A percentile compares a stretch with the other conserved stretches of the same genome.
Conservation (phyloP, 306 rosid genomes). For the Rosa multiflora region DNA sequence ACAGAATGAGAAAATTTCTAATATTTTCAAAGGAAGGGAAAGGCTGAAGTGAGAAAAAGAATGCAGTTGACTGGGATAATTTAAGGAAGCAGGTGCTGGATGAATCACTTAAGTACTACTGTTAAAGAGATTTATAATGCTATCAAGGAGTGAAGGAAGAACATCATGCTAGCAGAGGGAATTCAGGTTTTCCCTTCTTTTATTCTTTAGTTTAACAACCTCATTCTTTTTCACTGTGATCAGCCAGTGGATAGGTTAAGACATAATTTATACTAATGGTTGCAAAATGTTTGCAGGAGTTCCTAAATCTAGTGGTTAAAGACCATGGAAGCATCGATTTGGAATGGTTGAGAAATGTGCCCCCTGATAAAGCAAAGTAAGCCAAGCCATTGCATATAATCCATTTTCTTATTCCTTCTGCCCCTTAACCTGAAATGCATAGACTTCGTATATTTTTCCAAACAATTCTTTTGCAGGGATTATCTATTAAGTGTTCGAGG, state of each 20-base stretch:
- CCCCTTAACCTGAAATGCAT: slow-evolving; percentile 12
- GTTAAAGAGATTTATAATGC: slow-evolving; percentile 58
- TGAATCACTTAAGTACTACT: slow-evolving; percentile 63
- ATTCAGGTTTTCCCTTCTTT: slow-evolving; percentile 52
- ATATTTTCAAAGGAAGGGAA: slow-evolving; percentile 46
- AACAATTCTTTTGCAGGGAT: slow-evolving; percentile 50
- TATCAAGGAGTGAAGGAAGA: slow-evolving; percentile 81
- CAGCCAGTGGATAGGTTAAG: background rate
- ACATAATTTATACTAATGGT: background rate
- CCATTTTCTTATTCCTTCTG: slow-evolving; percentile 18
- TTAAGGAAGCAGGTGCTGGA: slow-evolving; percentile 62
- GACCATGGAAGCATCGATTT: slow-evolving; percentile 88
- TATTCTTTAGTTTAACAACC: slow-evolving; percentile 3
- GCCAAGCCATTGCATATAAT: slow-evolving; percentile 32
- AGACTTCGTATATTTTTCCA: slow-evolving; percentile 3
- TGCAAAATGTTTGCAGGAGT: slow-evolving; percentile 55
- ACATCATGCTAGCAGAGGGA: slow-evolving; percentile 86
- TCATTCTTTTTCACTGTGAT: background rate
- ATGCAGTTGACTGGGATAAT: slow-evolving; percentile 60
- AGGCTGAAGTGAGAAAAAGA: slow-evolving; percentile 41
- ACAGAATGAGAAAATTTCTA: slow-evolving; percentile 24
- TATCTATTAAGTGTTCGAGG: slow-evolving; percentile 82
- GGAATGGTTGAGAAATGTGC: slow-evolving; percentile 94
- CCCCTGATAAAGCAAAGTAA: slow-evolving; percentile 76
- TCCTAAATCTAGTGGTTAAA: slow-evolving; percentile 65